Base-by-base conservation (phyloP, 2,329 filamentous ascomycete species). In the Epicoccum nigrum region DNA sequence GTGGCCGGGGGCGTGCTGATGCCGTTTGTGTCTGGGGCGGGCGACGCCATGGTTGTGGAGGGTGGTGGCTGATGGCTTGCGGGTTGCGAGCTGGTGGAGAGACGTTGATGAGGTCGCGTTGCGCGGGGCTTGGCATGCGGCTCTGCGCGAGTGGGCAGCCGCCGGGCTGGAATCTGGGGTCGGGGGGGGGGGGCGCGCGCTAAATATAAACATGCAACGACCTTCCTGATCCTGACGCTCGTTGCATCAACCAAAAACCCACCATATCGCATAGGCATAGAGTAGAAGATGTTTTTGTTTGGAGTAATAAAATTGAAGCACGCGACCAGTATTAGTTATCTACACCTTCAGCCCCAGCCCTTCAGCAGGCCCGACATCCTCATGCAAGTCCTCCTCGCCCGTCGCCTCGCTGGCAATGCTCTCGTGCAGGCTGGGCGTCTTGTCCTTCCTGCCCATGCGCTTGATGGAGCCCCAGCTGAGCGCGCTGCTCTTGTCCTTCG, bases 401-500 rank as follows among this genome's bases (percentile, higher is more conserved):
- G 67, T 71, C 7, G 65, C 66, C 58, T 72, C 74, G 56, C 73
- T 75, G n/a, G 74, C 64, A 56, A 76, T 62, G 54, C 77, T 79
- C 56, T 76, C 76, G 60, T 77, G 76, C 45, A 79, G 57, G 58
- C 75, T 78, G 3, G 76, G 76, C 51, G 77, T 76, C 68, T 79
- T 77, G 37, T 74, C 71, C 51, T 71, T 70, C 56, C 73, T 74
- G 12, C 73, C 73, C 27, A 76, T 71, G 49, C 75, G 73, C 58
- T 78, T 72, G 30, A 79, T 73, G 47, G 68, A 75, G 27, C 75
- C 74, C 76, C 77, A 79, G 48, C 73, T 74, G 23, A 77, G 67
- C 7, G 67, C 66, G 49, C 74, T 75, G 2, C 66, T 61, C 41
- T 70, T 70, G 20, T 69, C 71, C 50, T 75, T 74, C 33, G 71